phyloP scores from a whole-genome alignment of 1,284 basidiomycete species.

The Leccinum griseonigrum region DNA sequence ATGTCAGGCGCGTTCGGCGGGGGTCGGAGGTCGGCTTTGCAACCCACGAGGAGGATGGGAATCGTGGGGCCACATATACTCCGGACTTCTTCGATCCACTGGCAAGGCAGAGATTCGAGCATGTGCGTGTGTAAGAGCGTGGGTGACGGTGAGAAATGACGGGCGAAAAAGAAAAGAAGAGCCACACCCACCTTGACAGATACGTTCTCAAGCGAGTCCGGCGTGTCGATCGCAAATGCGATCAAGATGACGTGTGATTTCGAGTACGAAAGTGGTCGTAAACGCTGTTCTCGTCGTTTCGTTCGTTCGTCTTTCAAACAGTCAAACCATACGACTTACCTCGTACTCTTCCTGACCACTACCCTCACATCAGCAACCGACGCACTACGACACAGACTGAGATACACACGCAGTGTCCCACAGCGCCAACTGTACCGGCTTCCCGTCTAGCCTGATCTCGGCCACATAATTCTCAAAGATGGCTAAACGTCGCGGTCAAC shows the following conservation, averaged over 20 bases:
- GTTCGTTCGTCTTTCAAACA: neutral
- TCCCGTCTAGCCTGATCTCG: slow-evolving; percentile 95
- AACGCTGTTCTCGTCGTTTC: slow-evolving; percentile 48
- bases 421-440: slow-evolving; percentile 91
- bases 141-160: neutral
- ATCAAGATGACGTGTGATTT: slow-evolving; percentile 99
- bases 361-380: slow-evolving; percentile 10
- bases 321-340: slow-evolving; percentile 41
- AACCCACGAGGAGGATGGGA: slow-evolving; percentile 83
- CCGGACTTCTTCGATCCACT: slow-evolving; percentile 98
- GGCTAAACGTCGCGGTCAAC: slow-evolving; percentile 42
- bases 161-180: neutral
- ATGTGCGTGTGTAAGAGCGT: neutral
- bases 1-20: slow-evolving; percentile 40
- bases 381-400: slow-evolving; percentile 2
- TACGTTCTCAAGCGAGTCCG: slow-evolving; percentile 96
- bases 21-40: slow-evolving; percentile 82
- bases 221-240: slow-evolving; percentile 94
- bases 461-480: slow-evolving; percentile 99
- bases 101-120: neutral
- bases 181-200: slow-evolving; percentile 68
- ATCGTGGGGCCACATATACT: slow-evolving; percentile 84
- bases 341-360: slow-evolving; percentile 95
- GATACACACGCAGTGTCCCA: slow-evolving; percentile 87
- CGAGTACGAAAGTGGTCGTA: slow-evolving; percentile 94